A percentile compares a stretch with the other conserved stretches of the same genome.
phyloP scores from a whole-genome alignment of 805 yeast genomes.

The Candida verbasci region DNA sequence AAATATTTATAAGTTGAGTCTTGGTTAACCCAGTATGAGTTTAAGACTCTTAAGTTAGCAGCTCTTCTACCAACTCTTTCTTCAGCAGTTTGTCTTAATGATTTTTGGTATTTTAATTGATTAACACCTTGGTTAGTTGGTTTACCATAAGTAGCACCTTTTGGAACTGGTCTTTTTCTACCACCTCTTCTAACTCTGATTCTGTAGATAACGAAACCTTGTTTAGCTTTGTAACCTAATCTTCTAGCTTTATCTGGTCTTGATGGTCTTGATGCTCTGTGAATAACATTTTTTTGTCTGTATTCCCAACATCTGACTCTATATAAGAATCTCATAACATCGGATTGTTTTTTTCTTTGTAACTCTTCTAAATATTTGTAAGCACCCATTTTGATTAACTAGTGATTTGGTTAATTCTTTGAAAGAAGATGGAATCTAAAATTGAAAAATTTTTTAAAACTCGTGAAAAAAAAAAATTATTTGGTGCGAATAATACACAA shows the following conservation, averaged over 20 bases:
- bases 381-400: constrained; percentile 78
- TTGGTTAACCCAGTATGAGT: constrained; percentile 99
- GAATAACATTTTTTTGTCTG: constrained; percentile 98
- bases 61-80: constrained; percentile 99
- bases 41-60: constrained; percentile 97
- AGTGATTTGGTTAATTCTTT: constrained; percentile 3
- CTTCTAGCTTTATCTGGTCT: constrained; percentile 99
- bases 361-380: constrained; percentile 99
- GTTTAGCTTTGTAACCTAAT: constrained; percentile 99
- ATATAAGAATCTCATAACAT: constrained; percentile 96
- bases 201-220: constrained; percentile 98
- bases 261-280: constrained; percentile 98
- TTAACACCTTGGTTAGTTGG: constrained; percentile 99
- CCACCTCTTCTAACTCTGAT: constrained; percentile 99
- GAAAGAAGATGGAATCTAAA: constrained; percentile 1
- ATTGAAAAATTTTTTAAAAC: constrained; percentile 6
- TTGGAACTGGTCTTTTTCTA: constrained; percentile 99
- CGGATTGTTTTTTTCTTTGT: constrained; percentile 99
- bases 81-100: constrained; percentile 97
- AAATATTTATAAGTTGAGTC: constrained; percentile 99
- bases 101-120: constrained; percentile 99
- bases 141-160: constrained; percentile 99
- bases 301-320: constrained; percentile 99
- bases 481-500: constrained; percentile 2
- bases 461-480: background rate